Conservation (phyloP, 345 rosid genomes). For the Adansonia digitata region DNA sequence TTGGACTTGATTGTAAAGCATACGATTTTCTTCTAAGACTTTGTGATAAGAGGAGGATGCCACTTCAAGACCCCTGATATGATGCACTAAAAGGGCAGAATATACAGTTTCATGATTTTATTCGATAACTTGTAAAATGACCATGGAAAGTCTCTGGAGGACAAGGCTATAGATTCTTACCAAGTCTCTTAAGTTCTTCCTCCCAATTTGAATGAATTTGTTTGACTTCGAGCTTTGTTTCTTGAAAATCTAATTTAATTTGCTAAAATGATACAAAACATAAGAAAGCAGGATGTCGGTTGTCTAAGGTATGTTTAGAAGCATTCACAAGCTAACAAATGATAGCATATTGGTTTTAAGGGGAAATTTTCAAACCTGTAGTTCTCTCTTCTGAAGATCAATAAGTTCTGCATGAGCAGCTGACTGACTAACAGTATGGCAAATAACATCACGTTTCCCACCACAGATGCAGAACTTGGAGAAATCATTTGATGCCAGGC, state of each 20-base stretch:
- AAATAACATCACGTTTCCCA: constrained; percentile 41
- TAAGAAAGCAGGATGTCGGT: background rate
- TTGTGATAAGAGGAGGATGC: constrained; percentile 75
- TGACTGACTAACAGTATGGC: constrained; percentile 20
- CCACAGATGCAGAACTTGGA: constrained; percentile 79
- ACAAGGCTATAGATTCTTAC: constrained; percentile 33
- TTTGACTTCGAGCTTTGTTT: constrained; percentile 48
- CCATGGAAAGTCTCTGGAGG: background rate
- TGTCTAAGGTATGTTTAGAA: background rate
- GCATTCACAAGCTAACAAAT: background rate
- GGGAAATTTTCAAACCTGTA: constrained; percentile 43
- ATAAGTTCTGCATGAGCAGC: constrained; percentile 32
- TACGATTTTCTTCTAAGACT: constrained; percentile 83
- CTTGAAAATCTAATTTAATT: constrained; percentile 43
- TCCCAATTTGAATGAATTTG: constrained; percentile 66
- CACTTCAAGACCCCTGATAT: constrained; percentile 69
- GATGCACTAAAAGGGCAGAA: constrained; percentile 41
- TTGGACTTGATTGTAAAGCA: constrained; percentile 94
- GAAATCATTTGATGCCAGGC: constrained; percentile 55
- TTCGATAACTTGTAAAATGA: background rate
- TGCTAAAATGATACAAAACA: constrained; percentile 37
- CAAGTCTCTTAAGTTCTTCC: constrained; percentile 54
- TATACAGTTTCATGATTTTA: background rate
- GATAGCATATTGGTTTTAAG: background rate
- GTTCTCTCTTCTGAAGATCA: constrained; percentile 52